These are phyloP conservation scores for Geotrichum macrosporum DNA, from an alignment of 1,139 yeast genomes.

Conservation along the genomic window DNA sequence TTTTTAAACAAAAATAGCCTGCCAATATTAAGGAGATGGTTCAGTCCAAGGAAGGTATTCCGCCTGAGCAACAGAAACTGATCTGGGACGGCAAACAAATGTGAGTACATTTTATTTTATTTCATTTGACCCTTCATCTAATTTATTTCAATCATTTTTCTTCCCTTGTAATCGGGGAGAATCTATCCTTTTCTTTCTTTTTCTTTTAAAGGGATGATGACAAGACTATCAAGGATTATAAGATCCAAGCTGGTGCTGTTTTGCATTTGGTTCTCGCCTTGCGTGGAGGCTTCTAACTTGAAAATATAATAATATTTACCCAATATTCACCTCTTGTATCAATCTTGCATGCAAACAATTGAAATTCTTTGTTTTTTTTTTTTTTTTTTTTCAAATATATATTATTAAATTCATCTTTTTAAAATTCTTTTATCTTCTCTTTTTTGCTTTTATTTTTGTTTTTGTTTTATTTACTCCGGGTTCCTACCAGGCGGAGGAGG, in stretches of 20 bases:
- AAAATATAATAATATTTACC: neutral
- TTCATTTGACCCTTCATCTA: too few species aligned
- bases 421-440: too few species aligned
- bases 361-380: neutral
- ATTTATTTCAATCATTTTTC: too few species aligned
- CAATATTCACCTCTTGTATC: neutral
- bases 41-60: conserved; percentile 96
- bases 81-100: conserved; percentile 90
- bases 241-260: conserved; percentile 63
- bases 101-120: conserved; percentile 41
- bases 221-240: conserved; percentile 61
- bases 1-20: conserved; percentile 48
- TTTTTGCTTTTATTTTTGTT: neutral
- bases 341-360: neutral
- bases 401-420: too few species aligned
- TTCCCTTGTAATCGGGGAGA: too few species aligned
- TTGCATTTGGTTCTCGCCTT: conserved; percentile 84
- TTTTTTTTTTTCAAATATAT: too few species aligned
- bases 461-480: neutral
- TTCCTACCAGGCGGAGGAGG: conserved; percentile 33
- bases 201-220: conserved; percentile 77
- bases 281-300: conserved; percentile 76
- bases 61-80: conserved; percentile 91
- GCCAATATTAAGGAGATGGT: conserved; percentile 83
- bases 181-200: too few species aligned